Evolutionary conservation across 1,139 yeast genomes (phyloP).

Genomic region (Saccharomycopsis hybrid): DNA sequence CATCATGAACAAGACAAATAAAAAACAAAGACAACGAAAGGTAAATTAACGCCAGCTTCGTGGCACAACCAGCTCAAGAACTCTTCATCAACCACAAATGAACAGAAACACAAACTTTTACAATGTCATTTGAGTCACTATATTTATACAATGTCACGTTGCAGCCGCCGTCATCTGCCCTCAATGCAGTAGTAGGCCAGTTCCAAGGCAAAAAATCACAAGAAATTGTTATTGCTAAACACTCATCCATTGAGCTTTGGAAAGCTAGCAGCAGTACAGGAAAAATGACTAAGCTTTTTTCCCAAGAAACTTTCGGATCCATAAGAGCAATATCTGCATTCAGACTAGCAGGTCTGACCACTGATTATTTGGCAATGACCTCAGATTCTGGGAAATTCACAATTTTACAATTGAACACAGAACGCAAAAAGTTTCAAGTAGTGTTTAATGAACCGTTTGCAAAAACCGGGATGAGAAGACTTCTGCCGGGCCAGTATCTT

Average conservation of each 20-base stretch:
- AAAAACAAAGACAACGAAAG: too few species aligned
- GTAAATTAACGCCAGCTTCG: too few species aligned
- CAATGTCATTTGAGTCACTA: slow-evolving; percentile 28
- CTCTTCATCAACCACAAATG: neutral
- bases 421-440: slow-evolving; percentile 38
- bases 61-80: too few species aligned
- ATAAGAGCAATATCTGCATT: slow-evolving; percentile 49
- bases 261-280: slow-evolving; percentile 52
- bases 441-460: slow-evolving; percentile 61
- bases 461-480: slow-evolving; percentile 68
- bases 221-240: slow-evolving; percentile 55
- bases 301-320: slow-evolving; percentile 52
- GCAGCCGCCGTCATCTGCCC: slow-evolving; percentile 46
- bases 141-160: slow-evolving; percentile 65
- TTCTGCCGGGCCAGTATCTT: slow-evolving; percentile 73
- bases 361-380: slow-evolving; percentile 59
- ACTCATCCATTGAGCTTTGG: slow-evolving; percentile 47
- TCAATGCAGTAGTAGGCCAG: slow-evolving; percentile 56
- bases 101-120: neutral
- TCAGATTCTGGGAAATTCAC: slow-evolving; percentile 78
- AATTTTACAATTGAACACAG: slow-evolving; percentile 44
- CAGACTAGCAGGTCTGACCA: slow-evolving; percentile 44
- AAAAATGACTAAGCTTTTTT: slow-evolving; percentile 37
- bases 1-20: too few species aligned
- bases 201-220: slow-evolving; percentile 60